phyloP scores from a whole-genome alignment of 2,329 filamentous ascomycete species.

The Phyllosticta citribraziliensis region DNA sequence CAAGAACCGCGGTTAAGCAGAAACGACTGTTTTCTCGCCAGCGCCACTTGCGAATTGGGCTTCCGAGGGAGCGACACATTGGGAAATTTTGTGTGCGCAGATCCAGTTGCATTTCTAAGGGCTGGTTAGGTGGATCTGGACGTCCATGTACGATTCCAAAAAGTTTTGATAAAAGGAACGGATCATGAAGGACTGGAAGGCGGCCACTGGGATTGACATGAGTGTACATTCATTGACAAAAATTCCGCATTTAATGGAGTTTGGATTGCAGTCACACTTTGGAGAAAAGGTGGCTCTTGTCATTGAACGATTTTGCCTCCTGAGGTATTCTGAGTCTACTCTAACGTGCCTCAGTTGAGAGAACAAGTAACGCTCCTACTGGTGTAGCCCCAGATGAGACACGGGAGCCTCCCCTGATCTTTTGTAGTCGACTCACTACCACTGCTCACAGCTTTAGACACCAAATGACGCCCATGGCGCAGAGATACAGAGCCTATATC shows the following conservation, averaged over 20 bases:
- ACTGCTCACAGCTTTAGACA: background rate
- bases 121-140: background rate
- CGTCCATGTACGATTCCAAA: background rate
- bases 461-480: background rate
- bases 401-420: no score
- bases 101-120: background rate
- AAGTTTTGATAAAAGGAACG: background rate
- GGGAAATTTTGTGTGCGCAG: background rate
- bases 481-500: background rate
- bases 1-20: constrained; percentile 16
- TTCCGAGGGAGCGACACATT: background rate
- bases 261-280: background rate
- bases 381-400: no score
- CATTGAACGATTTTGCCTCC: background rate
- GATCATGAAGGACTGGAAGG: background rate
- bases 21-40: background rate
- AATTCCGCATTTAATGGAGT: background rate
- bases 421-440: background rate
- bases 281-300: background rate
- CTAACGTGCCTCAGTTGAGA: no score
- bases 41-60: background rate
- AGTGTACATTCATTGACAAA: background rate
- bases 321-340: no score
- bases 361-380: no score
- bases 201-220: background rate